phyloP scores from a whole-genome alignment of 2,329 filamentous ascomycete species.

The Calonectria henricotiae region DNA sequence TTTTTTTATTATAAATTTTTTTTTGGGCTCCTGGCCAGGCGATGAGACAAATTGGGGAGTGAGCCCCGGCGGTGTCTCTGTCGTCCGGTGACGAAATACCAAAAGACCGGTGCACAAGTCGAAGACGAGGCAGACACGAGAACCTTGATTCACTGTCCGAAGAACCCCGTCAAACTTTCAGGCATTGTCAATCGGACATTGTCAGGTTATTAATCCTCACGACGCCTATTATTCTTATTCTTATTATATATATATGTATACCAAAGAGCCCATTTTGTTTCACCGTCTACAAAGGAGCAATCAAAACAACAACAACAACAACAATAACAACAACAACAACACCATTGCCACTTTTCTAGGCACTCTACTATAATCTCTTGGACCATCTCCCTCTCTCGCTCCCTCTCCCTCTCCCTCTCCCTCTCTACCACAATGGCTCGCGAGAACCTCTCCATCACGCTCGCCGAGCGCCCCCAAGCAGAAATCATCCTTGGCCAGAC shows the following conservation, averaged over 20 bases:
- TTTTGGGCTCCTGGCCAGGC: not conserved
- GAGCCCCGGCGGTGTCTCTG: not conserved
- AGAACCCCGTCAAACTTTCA: not conserved
- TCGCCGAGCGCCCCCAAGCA: slow-evolving; percentile 75
- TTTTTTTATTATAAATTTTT: too few species aligned
- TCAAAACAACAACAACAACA: not conserved
- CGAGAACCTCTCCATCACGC: slow-evolving; percentile 69
- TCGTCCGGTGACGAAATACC: too few species aligned
- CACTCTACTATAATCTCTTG: not conserved
- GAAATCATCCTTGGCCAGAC: slow-evolving; percentile 78
- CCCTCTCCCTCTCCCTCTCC: not conserved
- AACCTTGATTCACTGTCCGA: slow-evolving; percentile 11
- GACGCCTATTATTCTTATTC: not conserved
- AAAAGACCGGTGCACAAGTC: not conserved
- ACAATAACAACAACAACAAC: too few species aligned
- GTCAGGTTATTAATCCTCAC: too few species aligned
- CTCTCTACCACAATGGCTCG: slow-evolving; percentile 57
- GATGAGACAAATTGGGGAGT: slow-evolving; percentile 17
- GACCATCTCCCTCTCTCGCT: not conserved
- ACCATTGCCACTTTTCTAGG: not conserved
- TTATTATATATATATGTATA: not conserved
- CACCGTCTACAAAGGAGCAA: not conserved
- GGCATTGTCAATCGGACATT: not conserved
- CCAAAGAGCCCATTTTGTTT: not conserved
- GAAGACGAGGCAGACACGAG: not conserved